Evolutionary conservation across 2,329 filamentous ascomycete genomes (phyloP).

Genomic region (Aspergillus glaucus): DNA sequence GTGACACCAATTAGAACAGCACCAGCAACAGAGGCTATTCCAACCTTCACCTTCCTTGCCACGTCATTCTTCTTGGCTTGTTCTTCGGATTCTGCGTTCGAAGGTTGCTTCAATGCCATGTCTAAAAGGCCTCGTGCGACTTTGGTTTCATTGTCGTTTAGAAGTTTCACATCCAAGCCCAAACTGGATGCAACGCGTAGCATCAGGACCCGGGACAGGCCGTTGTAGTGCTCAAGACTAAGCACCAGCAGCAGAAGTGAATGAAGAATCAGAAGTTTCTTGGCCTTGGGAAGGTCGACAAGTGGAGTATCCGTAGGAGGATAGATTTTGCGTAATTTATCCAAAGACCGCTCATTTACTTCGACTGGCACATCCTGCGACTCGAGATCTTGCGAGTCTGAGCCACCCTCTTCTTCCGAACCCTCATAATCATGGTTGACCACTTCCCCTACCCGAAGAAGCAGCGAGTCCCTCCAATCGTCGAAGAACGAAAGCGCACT

Average conservation of each 20-base stretch:
- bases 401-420: slow-evolving; percentile 25
- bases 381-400: slow-evolving; percentile 11
- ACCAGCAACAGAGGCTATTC: slow-evolving; percentile 78
- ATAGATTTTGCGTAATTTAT: slow-evolving; percentile 40
- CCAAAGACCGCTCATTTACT: slow-evolving; percentile 19
- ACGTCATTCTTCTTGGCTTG: slow-evolving; percentile 60
- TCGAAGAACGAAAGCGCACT: slow-evolving; percentile 66
- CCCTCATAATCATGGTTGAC: slow-evolving; percentile 49
- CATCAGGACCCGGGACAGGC: slow-evolving; percentile 66
- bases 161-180: slow-evolving; percentile 56
- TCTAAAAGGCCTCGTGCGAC: slow-evolving; percentile 69
- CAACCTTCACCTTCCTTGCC: slow-evolving; percentile 71
- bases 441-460: slow-evolving; percentile 65
- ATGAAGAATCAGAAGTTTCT: slow-evolving; percentile 62
- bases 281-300: slow-evolving; percentile 29
- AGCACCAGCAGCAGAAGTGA: slow-evolving; percentile 65
- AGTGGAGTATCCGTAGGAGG: slow-evolving; percentile 57
- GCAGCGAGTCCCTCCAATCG: slow-evolving; percentile 69
- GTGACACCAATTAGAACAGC: slow-evolving; percentile 82
- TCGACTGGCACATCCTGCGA: slow-evolving; percentile 17
- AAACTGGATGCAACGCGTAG: slow-evolving; percentile 65
- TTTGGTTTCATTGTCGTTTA: slow-evolving; percentile 67
- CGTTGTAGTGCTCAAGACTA: slow-evolving; percentile 69
- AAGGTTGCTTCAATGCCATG: slow-evolving; percentile 69
- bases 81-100: slow-evolving; percentile 69